Evolutionary conservation across 495 filamentous ascomycete genomes (phyloP), one percentile per base, ranked within the genome.

Genomic region (Xylaria scruposa): DNA sequence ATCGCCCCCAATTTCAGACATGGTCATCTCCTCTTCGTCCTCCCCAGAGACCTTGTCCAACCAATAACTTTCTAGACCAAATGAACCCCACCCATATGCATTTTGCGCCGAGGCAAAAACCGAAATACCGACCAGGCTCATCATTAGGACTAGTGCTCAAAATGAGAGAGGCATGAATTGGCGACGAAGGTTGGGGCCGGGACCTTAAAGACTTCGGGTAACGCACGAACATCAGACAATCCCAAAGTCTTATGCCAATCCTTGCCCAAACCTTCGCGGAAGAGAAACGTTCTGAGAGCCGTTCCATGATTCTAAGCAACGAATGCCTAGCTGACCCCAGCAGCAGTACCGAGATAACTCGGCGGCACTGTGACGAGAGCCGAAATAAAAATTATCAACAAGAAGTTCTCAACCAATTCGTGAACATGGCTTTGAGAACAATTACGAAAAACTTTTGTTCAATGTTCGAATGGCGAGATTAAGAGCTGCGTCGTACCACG

Each of bases 91-190:
- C 31, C 36, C 70, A 59, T 29, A 47, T 66, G 49, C 62, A 59
- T 71, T 47, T 49, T 49, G 60, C 38, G 15, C 69, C 19, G 49
- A 56, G 40, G 59, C 21, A 70, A 19, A 67, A 71, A 44, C 65
- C 65, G 36, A 49, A 73, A 77, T 75, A 73, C 77, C 75, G 70
- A 67, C 75, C 77, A 62, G 67, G 74, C 74, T 78, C 74, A 73
- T 75, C 76, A 76, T 76, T 68, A 71, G 44, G 65, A 73, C 63
- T 40, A 56, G 53, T 71, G 68, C 40, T 59, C 67, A 63, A 73
- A 75, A 74, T 68, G 73, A 75, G 77, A 73, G 60, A 73, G 73
- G 75, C 70, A 78, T 73, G 51, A 67, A 72, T 58, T 78, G 74
- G 71, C 71, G 56, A 71, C 47, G 33, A 62, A 71, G 64, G 51